These are phyloP conservation scores for Ophiostoma sp. DNA, from an alignment of 2,329 filamentous ascomycete species.

Conservation along the genomic window DNA sequence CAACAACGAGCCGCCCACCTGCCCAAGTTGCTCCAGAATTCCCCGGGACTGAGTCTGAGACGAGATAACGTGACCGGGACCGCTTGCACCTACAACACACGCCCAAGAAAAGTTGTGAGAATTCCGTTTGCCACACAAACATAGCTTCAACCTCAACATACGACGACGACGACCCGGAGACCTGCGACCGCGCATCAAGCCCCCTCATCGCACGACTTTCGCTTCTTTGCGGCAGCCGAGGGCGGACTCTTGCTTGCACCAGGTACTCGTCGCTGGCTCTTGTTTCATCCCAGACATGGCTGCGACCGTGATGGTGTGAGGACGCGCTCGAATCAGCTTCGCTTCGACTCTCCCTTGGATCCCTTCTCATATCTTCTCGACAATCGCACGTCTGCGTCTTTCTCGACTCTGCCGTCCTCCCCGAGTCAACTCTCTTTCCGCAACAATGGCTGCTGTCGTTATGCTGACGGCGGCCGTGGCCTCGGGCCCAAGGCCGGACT, in stretches of 20 bases:
- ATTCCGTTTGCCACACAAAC: neutral
- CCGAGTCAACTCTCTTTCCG: neutral
- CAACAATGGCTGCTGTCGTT: neutral
- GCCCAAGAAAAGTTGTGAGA: neutral
- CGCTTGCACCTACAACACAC: neutral
- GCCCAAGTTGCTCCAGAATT: neutral
- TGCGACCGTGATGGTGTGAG: conserved; percentile 25
- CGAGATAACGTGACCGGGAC: conserved; percentile 12
- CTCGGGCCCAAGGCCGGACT: conserved; percentile 19
- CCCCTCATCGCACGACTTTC: conserved; percentile 10
- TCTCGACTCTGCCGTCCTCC: too few species aligned
- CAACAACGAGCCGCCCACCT: conserved; percentile 6
- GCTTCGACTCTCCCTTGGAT: neutral
- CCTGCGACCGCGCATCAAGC: neutral
- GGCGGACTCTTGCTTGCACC: conserved; percentile 9
- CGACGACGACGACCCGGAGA: neutral
- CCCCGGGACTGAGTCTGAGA: neutral
- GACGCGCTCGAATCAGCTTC: conserved; percentile 19
- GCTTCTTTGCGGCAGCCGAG: conserved; percentile 10
- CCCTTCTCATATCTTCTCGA: neutral
- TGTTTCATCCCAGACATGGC: conserved; percentile 21
- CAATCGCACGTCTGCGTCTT: too few species aligned
- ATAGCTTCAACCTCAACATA: neutral
- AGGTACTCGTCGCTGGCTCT: neutral
- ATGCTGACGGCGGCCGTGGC: conserved; percentile 2